phyloP scores from a whole-genome alignment of 2,329 filamentous ascomycete genomes.

The Paramyrothecium sp. region DNA sequence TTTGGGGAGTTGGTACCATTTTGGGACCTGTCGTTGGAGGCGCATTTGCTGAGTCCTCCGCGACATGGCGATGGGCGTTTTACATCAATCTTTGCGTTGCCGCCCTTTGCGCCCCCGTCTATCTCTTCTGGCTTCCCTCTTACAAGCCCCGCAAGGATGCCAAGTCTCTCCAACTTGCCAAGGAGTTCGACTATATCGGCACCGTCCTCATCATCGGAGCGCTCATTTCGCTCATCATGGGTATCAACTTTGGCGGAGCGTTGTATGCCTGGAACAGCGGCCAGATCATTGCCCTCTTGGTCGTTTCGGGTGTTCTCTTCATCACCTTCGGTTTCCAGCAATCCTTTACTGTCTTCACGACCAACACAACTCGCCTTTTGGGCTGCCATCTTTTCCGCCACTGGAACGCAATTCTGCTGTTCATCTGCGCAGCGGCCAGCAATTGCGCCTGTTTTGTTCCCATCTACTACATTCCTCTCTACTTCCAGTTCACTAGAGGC shows the following conservation, averaged over 20 bases:
- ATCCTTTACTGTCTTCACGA: slow-evolving; percentile 18
- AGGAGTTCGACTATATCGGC: slow-evolving; percentile 5
- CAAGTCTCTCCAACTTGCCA: background rate
- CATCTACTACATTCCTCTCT: slow-evolving; percentile 48
- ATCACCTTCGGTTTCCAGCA: slow-evolving; percentile 45
- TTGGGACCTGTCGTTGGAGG: background rate
- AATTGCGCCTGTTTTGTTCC: slow-evolving; percentile 20
- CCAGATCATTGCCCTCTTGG: slow-evolving; percentile 43
- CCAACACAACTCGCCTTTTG: slow-evolving; percentile 33
- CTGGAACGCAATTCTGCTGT: slow-evolving; percentile 38
- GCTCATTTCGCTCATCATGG: slow-evolving; percentile 43
- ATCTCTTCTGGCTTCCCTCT: background rate
- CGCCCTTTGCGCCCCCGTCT: background rate
- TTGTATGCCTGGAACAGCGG: slow-evolving; percentile 45
- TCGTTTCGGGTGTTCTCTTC: slow-evolving; percentile 38
- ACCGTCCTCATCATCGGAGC: slow-evolving; percentile 34
- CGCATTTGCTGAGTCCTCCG: background rate
- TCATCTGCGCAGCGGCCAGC: slow-evolving; percentile 21
- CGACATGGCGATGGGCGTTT: slow-evolving; percentile 1
- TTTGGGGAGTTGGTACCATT: background rate
- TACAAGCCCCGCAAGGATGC: background rate
- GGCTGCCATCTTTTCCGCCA: slow-evolving; percentile 41
- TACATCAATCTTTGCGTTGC: slow-evolving; percentile 1
- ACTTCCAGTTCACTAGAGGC: slow-evolving; percentile 44
- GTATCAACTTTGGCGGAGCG: slow-evolving; percentile 48